phyloP scores from a whole-genome alignment of 495 filamentous ascomycete genomes.

The Penicillium malachiteum region DNA sequence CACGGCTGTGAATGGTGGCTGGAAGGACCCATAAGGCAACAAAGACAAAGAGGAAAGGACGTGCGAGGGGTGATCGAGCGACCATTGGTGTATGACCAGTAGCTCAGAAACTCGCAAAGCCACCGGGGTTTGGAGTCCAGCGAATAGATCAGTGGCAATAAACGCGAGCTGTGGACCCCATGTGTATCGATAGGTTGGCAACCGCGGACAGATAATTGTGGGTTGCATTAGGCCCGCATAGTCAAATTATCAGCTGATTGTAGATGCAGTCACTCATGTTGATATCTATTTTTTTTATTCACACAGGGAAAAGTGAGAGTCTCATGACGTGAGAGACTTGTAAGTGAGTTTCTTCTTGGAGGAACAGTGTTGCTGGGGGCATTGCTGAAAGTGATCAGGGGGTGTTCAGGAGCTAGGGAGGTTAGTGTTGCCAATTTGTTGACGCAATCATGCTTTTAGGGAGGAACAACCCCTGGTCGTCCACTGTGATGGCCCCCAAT shows the following conservation, averaged over 20 bases:
- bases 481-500: too few species aligned
- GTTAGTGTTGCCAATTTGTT: neutral
- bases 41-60: constrained; percentile 1
- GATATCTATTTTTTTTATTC: neutral
- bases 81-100: constrained; percentile 4
- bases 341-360: neutral
- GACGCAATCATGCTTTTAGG: constrained; percentile 5
- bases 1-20: neutral
- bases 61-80: neutral
- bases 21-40: neutral
- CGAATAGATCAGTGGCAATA: constrained; percentile 9
- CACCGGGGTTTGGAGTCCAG: neutral
- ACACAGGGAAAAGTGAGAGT: neutral
- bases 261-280: neutral
- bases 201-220: constrained; percentile 12
- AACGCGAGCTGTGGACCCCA: constrained; percentile 8
- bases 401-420: neutral
- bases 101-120: neutral
- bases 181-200: constrained; percentile 14
- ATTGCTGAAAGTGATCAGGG: too few species aligned
- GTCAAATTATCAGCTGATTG: constrained; percentile 36
- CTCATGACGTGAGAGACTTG: neutral
- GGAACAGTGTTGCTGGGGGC: neutral
- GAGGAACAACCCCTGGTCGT: neutral
- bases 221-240: constrained; percentile 39